These are phyloP conservation scores for Phytophthora cryptogea DNA, from an alignment of 352 stramenopile species.

Conservation along the genomic window DNA sequence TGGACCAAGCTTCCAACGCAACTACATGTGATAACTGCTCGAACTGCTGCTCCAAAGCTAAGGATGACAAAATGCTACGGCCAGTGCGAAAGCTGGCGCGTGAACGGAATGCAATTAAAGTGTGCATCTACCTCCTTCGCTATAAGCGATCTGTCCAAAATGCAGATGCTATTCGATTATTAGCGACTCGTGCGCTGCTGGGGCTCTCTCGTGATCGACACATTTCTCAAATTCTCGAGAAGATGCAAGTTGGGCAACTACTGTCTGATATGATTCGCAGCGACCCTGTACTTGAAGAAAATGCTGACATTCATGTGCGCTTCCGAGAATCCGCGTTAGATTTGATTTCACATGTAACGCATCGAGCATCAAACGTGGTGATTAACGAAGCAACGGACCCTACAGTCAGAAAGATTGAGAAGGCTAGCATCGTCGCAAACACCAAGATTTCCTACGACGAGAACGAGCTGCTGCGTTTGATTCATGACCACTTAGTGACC, in stretches of 20 bases:
- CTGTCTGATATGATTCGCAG: slow-evolving; percentile 88
- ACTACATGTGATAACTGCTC: slow-evolving; percentile 15
- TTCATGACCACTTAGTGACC: slow-evolving; percentile 81
- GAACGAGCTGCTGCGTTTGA: slow-evolving; percentile 82
- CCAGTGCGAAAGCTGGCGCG: slow-evolving; percentile 75
- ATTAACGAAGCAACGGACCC: slow-evolving; percentile 89
- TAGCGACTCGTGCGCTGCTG: slow-evolving; percentile 81
- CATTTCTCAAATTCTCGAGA: slow-evolving; percentile 90
- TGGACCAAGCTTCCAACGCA: slow-evolving; percentile 8
- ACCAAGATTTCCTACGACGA: slow-evolving; percentile 87
- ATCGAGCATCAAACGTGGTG: slow-evolving; percentile 79
- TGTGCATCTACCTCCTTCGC: slow-evolving; percentile 84
- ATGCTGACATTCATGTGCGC: slow-evolving; percentile 84
- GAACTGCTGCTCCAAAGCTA: slow-evolving; percentile 60
- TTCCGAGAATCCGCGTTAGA: slow-evolving; percentile 88
- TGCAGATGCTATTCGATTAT: slow-evolving; percentile 82
- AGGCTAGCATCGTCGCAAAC: slow-evolving; percentile 87
- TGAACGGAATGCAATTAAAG: slow-evolving; percentile 86
- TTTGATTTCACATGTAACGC: slow-evolving; percentile 88
- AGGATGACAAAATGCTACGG: slow-evolving; percentile 69
- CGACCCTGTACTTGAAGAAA: slow-evolving; percentile 86
- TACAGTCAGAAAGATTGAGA: slow-evolving; percentile 88
- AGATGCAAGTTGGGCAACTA: slow-evolving; percentile 88
- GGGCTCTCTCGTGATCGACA: slow-evolving; percentile 86
- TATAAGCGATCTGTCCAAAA: slow-evolving; percentile 90